These are phyloP conservation scores for Coemansia furcata DNA, from an alignment of 192 early-diverging fungal species.

Conservation along the genomic window DNA sequence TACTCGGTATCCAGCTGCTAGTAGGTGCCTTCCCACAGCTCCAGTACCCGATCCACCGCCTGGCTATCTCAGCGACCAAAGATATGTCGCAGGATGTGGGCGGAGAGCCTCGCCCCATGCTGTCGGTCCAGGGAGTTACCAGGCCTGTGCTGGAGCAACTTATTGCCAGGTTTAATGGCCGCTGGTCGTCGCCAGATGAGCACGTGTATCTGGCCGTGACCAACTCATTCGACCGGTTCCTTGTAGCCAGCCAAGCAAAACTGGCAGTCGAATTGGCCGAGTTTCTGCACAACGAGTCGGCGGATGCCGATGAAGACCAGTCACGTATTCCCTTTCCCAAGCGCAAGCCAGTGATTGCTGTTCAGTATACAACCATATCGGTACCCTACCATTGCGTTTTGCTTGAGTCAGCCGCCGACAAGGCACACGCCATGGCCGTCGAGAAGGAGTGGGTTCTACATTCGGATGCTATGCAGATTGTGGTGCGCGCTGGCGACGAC, in stretches of 20 bases:
- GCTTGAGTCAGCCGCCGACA: not conserved
- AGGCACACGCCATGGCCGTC: slow-evolving; percentile 1
- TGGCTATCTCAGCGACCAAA: not conserved
- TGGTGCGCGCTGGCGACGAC: slow-evolving; percentile 76
- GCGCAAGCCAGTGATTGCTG: slow-evolving; percentile 76
- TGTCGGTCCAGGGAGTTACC: slow-evolving; percentile 19
- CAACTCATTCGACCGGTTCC: slow-evolving; percentile 23
- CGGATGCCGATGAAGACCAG: slow-evolving; percentile 48
- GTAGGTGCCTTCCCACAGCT: slow-evolving; percentile 81
- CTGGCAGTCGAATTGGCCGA: slow-evolving; percentile 4
- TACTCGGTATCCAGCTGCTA: slow-evolving; percentile 79
- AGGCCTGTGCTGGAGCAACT: not conserved
- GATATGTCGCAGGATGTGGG: not conserved
- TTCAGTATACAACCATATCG: slow-evolving; percentile 81
- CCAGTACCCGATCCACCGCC: slow-evolving; percentile 25
- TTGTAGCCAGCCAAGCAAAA: slow-evolving; percentile 20
- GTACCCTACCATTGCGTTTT: slow-evolving; percentile 71
- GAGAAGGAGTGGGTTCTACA: slow-evolving; percentile 39
- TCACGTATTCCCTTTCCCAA: slow-evolving; percentile 73
- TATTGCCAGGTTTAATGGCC: slow-evolving; percentile 20
- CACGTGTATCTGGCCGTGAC: slow-evolving; percentile 25
- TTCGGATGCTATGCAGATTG: slow-evolving; percentile 28
- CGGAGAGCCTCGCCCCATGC: slow-evolving; percentile 12
- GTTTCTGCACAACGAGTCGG: slow-evolving; percentile 13
- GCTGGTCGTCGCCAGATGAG: not conserved